Conservation (phyloP, 495 filamentous ascomycete species). For the Xylaria nigripes region DNA sequence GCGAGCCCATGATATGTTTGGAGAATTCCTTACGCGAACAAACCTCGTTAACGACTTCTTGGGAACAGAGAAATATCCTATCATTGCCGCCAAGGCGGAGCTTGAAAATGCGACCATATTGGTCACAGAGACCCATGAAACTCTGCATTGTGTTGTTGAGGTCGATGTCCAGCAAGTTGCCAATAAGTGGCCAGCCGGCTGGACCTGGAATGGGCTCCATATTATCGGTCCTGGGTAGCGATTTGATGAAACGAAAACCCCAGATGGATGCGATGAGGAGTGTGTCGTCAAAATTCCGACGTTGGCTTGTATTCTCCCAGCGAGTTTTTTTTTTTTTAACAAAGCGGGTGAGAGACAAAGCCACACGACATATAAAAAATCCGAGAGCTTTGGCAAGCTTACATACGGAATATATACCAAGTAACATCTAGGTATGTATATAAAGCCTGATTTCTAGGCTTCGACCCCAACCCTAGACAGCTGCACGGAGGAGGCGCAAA, state of each 20-base stretch:
- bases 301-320: no score
- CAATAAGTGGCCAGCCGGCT: conserved; percentile 21
- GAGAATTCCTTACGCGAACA: conserved; percentile 45
- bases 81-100: conserved; percentile 13
- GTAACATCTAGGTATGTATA: no score
- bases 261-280: no score
- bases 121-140: conserved; percentile 14
- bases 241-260: no score
- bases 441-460: no score
- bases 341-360: background rate
- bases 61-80: conserved; percentile 38
- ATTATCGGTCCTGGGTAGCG: background rate
- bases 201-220: conserved; percentile 23
- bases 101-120: conserved; percentile 22
- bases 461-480: no score
- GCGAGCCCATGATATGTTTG: conserved; percentile 12
- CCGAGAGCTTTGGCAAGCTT: no score
- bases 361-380: no score
- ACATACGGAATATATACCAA: no score
- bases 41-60: conserved; percentile 49
- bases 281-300: no score
- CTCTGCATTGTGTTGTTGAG: conserved; percentile 16
- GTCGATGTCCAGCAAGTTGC: conserved; percentile 24
- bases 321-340: no score
- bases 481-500: no score